These are phyloP conservation scores for Sarocladium oryzae DNA, from an alignment of 2,329 filamentous ascomycete genomes.

Conservation along the genomic window DNA sequence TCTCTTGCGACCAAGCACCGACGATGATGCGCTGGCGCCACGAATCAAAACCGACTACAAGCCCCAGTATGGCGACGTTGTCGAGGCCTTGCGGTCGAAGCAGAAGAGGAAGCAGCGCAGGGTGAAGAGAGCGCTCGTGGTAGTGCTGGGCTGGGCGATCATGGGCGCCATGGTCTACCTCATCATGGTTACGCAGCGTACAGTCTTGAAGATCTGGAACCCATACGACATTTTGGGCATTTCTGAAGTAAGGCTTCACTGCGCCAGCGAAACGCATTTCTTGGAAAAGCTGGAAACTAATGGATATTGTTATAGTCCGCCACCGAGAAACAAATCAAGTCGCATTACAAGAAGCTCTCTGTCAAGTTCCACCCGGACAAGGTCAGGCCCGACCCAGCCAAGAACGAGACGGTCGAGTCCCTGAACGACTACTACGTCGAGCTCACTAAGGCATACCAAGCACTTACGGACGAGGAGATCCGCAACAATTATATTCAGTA, in stretches of 20 bases:
- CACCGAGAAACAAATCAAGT: slow-evolving; percentile 86
- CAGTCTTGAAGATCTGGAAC: slow-evolving; percentile 79
- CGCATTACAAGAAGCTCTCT: slow-evolving; percentile 80
- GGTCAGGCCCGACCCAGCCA: slow-evolving; percentile 69
- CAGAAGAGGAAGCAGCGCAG: slow-evolving; percentile 87
- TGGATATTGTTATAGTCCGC: slow-evolving; percentile 51
- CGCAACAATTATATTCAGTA: slow-evolving; percentile 96
- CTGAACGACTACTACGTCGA: slow-evolving; percentile 90
- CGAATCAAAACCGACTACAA: slow-evolving; percentile 77
- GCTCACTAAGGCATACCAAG: slow-evolving; percentile 95
- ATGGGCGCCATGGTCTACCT: slow-evolving; percentile 92
- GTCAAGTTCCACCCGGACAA: slow-evolving; percentile 92
- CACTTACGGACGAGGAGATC: slow-evolving; percentile 92
- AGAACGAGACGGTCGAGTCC: slow-evolving; percentile 81
- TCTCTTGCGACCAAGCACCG: slow-evolving; percentile 69
- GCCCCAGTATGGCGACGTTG: slow-evolving; percentile 74
- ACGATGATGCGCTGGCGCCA: slow-evolving; percentile 73
- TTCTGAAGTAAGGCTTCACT: slow-evolving; percentile 54
- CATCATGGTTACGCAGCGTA: slow-evolving; percentile 70
- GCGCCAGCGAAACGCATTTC: background rate
- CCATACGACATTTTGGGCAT: slow-evolving; percentile 92
- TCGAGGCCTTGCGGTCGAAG: slow-evolving; percentile 74
- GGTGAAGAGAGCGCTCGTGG: slow-evolving; percentile 74
- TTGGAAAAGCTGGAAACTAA: background rate
- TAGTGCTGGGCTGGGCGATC: slow-evolving; percentile 69